Percentiles rank a stretch among this genome's conserved stretches.
Conservation (phyloP, 208 protist genomes). For the Leishmania tarentolae region DNA sequence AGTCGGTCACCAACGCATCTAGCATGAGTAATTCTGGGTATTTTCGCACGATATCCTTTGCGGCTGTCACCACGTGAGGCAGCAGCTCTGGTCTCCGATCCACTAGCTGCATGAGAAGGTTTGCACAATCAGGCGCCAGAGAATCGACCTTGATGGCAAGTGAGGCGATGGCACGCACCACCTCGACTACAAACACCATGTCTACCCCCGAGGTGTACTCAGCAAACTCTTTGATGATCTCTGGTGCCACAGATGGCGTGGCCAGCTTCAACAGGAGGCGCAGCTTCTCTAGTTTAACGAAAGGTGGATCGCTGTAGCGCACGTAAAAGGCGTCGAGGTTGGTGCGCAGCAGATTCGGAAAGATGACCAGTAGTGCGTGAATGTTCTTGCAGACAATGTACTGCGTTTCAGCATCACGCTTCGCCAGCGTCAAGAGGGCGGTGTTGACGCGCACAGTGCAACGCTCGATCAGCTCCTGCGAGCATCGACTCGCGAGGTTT, state of each 20-base stretch:
- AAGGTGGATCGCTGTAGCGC: conserved; percentile 99
- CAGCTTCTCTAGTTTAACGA: conserved; percentile 99
- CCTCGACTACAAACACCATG: conserved; percentile 97
- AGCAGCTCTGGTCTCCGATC: conserved; percentile 61
- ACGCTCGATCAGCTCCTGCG: conserved; percentile 54
- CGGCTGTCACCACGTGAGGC: conserved; percentile 73
- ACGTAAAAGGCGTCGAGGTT: conserved; percentile 98
- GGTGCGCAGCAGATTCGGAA: conserved; percentile 91
- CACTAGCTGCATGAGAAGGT: conserved; percentile 74
- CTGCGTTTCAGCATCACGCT: conserved; percentile 95
- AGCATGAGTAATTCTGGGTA: conserved; percentile 81
- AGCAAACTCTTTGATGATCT: conserved; percentile 96
- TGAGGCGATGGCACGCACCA: conserved; percentile 96
- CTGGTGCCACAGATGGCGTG: conserved; percentile 91
- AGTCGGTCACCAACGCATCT: conserved; percentile 67
- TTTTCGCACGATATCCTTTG: conserved; percentile 85
- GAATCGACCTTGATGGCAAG: conserved; percentile 98
- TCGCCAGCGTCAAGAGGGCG: conserved; percentile 91
- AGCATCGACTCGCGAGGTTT: conserved; percentile 59
- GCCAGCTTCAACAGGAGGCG: conserved; percentile 98
- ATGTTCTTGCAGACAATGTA: conserved; percentile 99
- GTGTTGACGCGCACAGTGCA: conserved; percentile 94
- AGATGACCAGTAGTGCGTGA: conserved; percentile 97
- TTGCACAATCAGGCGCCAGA: conserved; percentile 94
- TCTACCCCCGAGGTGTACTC: conserved; percentile 99